Base-by-base conservation (phyloP, 2,329 filamentous ascomycete genomes). In the Huntiella decipiens region DNA sequence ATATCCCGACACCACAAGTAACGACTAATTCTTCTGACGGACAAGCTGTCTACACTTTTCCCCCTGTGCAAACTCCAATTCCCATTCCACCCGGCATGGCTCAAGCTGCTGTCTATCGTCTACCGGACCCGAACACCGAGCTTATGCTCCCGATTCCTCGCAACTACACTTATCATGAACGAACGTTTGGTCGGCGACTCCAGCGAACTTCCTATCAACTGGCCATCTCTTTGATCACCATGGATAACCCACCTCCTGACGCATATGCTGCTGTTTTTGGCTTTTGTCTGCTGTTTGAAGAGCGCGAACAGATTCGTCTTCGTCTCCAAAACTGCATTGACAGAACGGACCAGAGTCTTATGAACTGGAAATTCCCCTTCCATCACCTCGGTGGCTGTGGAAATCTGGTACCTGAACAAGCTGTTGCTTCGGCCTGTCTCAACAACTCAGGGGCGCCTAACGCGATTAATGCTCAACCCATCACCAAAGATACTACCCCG, bases 141-240 rank as follows among this genome's bases (percentile, higher is more conserved):
- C 13, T 15, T 34, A 38, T 35, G 10, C 56, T 70, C 12, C 60
- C 64, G 1, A 51, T 63, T 1, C 70, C 73, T 1, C 62, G 57
- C 16, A 75, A 74, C 0, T 77, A 78, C 56, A 67, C 74, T 7
- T 69, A 71, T 47, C 66, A 73, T 19, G 82, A 87, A 57, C 62
- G 66, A 1, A 77, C 70, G 1, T 87, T 92, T 53, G 75, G 76
- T 8, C 73, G 82, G 5, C 70, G 79, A 4, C 63, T 92, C 4
- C 79, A 83, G 42, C 73, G 83, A 37, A 66, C 66, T 45, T 67
- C 74, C 2, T 53, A 77, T 1, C 82, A 92, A 58, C 61, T 66
- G 19, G 81, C 69, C 1, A 72, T 77, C 47, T 61, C 64, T 2
- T 60, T 87, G 1, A 64, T 82, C 2, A 62, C 57, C 11, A 65